Percentiles rank a stretch among this genome's conserved stretches.
phyloP scores from a whole-genome alignment of 2,329 filamentous ascomycete genomes.

The Phoma sp. region DNA sequence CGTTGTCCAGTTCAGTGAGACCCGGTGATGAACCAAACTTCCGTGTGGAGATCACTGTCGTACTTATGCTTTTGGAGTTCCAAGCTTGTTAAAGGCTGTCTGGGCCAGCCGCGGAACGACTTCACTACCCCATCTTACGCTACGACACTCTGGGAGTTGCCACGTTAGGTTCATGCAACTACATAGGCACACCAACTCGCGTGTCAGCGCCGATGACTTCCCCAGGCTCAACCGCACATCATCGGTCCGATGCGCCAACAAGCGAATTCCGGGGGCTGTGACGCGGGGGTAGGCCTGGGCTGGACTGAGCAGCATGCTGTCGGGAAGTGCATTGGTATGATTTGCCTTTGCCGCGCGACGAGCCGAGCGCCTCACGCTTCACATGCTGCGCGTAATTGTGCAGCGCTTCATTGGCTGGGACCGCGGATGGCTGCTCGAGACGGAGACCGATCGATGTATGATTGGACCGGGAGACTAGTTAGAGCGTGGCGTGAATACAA shows the following conservation, averaged over 20 bases:
- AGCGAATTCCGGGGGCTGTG: conserved; percentile 11
- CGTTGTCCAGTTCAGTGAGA: conserved; percentile 12
- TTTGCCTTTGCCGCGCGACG: background rate
- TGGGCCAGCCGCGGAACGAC: background rate
- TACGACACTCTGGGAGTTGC: conserved; percentile 3
- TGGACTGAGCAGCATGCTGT: background rate
- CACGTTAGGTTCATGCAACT: conserved; percentile 11
- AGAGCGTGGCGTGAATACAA: background rate
- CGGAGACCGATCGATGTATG: background rate
- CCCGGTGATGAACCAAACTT: conserved; percentile 5
- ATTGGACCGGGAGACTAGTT: conserved; percentile 1
- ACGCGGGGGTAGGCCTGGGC: conserved; percentile 11
- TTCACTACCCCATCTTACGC: background rate
- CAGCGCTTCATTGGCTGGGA: conserved; percentile 9
- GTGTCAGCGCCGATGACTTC: conserved; percentile 6
- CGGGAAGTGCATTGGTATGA: background rate
- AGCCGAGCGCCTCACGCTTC: conserved; percentile 4
- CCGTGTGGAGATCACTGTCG: conserved; percentile 8
- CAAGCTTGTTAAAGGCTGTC: background rate
- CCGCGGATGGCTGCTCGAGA: background rate
- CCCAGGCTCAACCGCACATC: conserved; percentile 8
- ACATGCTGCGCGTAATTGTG: background rate
- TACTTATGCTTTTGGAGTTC: conserved; percentile 14
- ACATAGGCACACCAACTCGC: background rate
- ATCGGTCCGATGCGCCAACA: conserved; percentile 10